Conservation (phyloP, 352 stramenopile genomes). For the Phytophthora capsici region DNA sequence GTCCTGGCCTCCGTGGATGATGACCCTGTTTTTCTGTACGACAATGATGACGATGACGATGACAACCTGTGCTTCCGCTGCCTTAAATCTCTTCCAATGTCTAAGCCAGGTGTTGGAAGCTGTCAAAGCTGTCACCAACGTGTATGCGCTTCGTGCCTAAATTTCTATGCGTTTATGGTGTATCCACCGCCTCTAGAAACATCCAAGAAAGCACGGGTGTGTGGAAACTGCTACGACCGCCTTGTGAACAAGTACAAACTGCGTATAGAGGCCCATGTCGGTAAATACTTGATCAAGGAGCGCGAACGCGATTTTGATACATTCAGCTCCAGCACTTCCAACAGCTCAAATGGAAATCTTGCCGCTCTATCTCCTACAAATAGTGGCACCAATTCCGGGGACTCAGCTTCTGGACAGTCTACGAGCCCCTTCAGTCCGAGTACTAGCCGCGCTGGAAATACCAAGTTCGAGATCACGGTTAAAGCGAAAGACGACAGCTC, state of each 20-base stretch:
- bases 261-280: conserved; percentile 66
- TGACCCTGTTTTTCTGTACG: conserved; percentile 34
- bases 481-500: conserved; percentile 59
- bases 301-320: conserved; percentile 39
- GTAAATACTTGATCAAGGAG: conserved; percentile 74
- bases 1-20: conserved; percentile 25
- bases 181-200: conserved; percentile 71
- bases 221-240: conserved; percentile 69
- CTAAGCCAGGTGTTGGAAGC: conserved; percentile 22
- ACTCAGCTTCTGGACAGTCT: conserved; percentile 2
- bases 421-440: conserved; percentile 13
- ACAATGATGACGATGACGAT: conserved; percentile 56
- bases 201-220: conserved; percentile 69
- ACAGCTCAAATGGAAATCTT: conserved; percentile 6
- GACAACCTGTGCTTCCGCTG: conserved; percentile 75
- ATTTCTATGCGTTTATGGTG: conserved; percentile 73
- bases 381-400: conserved; percentile 12
- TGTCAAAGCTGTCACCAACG: conserved; percentile 74
- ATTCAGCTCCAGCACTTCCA: conserved; percentile 23
- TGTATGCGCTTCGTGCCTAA: conserved; percentile 60
- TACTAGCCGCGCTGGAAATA: conserved; percentile 19
- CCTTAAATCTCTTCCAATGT: conserved; percentile 41
- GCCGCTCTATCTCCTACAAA: conserved; percentile 10
- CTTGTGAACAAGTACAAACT: conserved; percentile 74
- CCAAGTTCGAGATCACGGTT: conserved; percentile 68